Percentiles rank a stretch among this genome's conserved stretches.
Evolutionary conservation across 441 rosid species (phyloP).

Genomic region (Croton setiger): DNA sequence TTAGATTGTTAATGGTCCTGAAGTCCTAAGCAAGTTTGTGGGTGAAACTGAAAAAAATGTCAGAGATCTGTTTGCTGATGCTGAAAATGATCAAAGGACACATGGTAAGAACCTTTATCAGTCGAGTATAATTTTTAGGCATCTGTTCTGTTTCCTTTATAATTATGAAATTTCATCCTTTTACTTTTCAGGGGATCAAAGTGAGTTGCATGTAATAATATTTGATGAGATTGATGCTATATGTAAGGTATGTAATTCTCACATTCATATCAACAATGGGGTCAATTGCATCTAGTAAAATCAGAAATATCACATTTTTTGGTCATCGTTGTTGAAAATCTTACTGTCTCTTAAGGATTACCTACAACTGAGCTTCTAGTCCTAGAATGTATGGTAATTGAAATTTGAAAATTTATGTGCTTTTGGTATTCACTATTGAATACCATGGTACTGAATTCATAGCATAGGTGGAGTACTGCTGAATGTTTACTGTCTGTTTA

Average conservation of each 20-base stretch:
- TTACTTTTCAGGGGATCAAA: constrained; percentile 76
- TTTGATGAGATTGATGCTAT: constrained; percentile 99
- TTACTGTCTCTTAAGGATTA: not conserved
- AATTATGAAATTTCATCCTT: constrained; percentile 19
- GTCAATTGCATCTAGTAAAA: not conserved
- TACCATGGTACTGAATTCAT: not conserved
- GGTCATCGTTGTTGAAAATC: not conserved
- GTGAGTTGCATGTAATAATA: constrained; percentile 94
- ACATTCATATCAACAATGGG: constrained; percentile 11
- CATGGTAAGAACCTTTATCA: constrained; percentile 45
- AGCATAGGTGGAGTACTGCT: too few species aligned
- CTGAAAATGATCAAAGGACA: constrained; percentile 87
- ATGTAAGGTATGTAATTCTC: constrained; percentile 69
- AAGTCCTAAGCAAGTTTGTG: constrained; percentile 97
- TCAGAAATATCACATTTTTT: constrained; percentile 1
- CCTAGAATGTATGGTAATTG: too few species aligned
- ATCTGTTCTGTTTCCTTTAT: constrained; percentile 15
- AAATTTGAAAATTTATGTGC: not conserved
- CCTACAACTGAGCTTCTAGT: not conserved
- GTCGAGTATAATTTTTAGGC: constrained; percentile 2
- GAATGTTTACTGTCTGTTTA: too few species aligned
- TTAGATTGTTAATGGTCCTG: constrained; percentile 97
- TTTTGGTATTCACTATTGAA: not conserved
- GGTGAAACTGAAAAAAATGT: constrained; percentile 99
- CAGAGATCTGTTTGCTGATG: constrained; percentile 94